Conservation (phyloP, 2,329 filamentous ascomycete genomes). For the Elsinoe fawcettii region DNA sequence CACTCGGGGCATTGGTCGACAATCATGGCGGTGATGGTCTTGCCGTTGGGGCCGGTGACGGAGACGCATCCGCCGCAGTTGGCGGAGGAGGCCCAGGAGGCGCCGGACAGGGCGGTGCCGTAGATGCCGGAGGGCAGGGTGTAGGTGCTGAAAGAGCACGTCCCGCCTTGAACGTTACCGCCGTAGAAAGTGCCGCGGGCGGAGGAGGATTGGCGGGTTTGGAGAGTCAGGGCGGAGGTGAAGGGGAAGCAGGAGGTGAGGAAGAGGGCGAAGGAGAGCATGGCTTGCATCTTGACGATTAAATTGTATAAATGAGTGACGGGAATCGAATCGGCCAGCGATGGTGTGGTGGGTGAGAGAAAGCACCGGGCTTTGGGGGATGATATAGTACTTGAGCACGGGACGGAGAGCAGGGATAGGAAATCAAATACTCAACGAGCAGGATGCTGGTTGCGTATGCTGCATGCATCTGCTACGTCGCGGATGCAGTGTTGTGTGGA, state of each 20-base stretch:
- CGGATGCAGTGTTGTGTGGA: background rate
- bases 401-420: background rate
- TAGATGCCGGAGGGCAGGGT: conserved; percentile 51
- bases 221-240: background rate
- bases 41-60: conserved; percentile 51
- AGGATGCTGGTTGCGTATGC: background rate
- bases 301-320: background rate
- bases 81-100: conserved; percentile 48
- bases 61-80: conserved; percentile 56
- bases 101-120: conserved; percentile 54
- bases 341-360: background rate
- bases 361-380: background rate
- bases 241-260: conserved; percentile 16
- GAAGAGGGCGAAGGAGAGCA: conserved; percentile 17
- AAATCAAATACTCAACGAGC: background rate
- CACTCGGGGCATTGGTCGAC: conserved; percentile 53
- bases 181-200: conserved; percentile 24
- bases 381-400: background rate
- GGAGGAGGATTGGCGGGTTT: conserved; percentile 16
- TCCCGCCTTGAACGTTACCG: conserved; percentile 35
- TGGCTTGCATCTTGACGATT: conserved; percentile 18
- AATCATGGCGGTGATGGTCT: conserved; percentile 56
- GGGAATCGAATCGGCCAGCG: background rate
- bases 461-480: background rate
- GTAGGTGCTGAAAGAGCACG: conserved; percentile 57